Evolutionary conservation across 1,284 basidiomycete genomes (phyloP), one percentile per base, ranked within the genome.

Genomic region (Ceratorhiza oryzae-sativae): DNA sequence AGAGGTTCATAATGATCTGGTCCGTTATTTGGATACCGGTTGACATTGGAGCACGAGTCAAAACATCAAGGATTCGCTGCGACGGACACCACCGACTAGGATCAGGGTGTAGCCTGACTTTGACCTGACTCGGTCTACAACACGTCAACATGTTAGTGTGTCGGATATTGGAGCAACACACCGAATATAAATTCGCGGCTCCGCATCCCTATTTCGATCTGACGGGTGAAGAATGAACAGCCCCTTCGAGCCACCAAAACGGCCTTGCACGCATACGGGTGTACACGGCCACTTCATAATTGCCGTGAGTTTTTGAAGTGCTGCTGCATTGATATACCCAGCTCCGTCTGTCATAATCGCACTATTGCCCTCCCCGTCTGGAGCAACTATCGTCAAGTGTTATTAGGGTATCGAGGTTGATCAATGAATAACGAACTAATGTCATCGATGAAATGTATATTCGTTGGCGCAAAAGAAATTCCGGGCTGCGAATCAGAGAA

Each of bases 331-430:
- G 27, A 75, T 75, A 13, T n/a, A 63, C n/a, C 74, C 72, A 15
- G 72, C 70, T 0, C 74, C 74, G 39, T 75, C 74, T 25, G 72
- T 75, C 74, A 75, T 75, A 13, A 73, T 65, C 9, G 72, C 60
- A 25, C 55, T 71, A 18, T 59, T 71, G 13, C 42, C 59, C 13
- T 59, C 30, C 23, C 42, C 25, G 1, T 65, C 58, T 3, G 71
- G 39, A 9, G 49, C 71, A 42, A 46, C 53, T 60, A 48, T 6
- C 55, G 55, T 42, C 4, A 39, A 32, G 27, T 27, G 61, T 58
- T 25, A 49, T 39, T 1, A 36, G 42, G 2, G 1, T 51, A 0
- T 15, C 41, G n/a, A 23, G 36, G 1, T 32, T 48, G 34, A 23
- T 9, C 41, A 6, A 51, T 34, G 4, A 6, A 30, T 15, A 9